phyloP scores from a whole-genome alignment of 2,329 filamentous ascomycete genomes.

The Exophiala spinifera region DNA sequence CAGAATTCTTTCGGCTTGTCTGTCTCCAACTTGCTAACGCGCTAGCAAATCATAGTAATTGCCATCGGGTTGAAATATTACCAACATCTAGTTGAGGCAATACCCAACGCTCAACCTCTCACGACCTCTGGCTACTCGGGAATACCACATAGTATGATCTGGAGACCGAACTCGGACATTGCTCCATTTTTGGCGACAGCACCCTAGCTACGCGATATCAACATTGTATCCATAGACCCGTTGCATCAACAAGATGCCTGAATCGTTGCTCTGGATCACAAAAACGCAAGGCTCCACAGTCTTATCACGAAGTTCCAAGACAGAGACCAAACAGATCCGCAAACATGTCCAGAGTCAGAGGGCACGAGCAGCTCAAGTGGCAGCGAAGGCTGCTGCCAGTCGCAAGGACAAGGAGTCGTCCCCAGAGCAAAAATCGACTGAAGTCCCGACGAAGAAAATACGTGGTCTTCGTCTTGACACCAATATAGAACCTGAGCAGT shows the following conservation, averaged over 20 bases:
- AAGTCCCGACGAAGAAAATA: background rate
- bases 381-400: constrained; percentile 2
- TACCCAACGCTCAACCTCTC: background rate
- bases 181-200: no score
- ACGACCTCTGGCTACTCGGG: background rate
- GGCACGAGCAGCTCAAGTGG: constrained; percentile 15
- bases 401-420: constrained; percentile 5
- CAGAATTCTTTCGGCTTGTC: background rate
- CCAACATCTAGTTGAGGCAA: constrained; percentile 8
- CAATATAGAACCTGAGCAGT: constrained; percentile 5
- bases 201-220: no score
- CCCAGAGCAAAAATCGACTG: background rate
- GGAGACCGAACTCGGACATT: no score
- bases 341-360: constrained; percentile 27
- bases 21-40: background rate
- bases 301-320: constrained; percentile 25
- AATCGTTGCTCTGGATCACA: constrained; percentile 26
- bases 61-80: constrained; percentile 5
- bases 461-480: constrained; percentile 21
- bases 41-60: background rate
- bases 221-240: background rate
- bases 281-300: constrained; percentile 22
- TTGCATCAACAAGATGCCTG: constrained; percentile 11
- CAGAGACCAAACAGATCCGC: constrained; percentile 25
- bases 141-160: background rate